Evolutionary conservation across 2,329 filamentous ascomycete genomes (phyloP).

Genomic region (Akanthomyces muscarius): DNA sequence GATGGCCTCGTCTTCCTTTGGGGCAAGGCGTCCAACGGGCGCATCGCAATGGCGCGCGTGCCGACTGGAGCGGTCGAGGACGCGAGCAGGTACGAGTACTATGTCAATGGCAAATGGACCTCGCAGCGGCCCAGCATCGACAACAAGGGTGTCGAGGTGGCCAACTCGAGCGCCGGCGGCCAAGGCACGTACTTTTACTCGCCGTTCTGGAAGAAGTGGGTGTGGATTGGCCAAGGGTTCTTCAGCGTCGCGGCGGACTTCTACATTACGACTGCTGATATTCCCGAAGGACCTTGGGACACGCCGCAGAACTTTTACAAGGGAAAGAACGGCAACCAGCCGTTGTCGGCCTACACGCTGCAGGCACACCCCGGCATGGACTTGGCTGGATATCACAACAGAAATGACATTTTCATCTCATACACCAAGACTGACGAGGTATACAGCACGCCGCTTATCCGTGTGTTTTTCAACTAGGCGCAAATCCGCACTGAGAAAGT

Average conservation of each 20-base stretch:
- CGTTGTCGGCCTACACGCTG: conserved; percentile 15
- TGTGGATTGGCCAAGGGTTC: conserved; percentile 24
- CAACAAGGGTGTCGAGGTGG: conserved; percentile 18
- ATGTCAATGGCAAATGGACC: conserved; percentile 20
- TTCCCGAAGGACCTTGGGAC: conserved; percentile 19
- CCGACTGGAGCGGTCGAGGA: conserved; percentile 20
- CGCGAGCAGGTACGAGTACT: conserved; percentile 23
- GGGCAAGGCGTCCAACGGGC: conserved; percentile 18
- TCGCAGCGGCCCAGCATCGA: conserved; percentile 17
- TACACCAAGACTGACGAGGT: conserved; percentile 16
- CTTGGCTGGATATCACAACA: conserved; percentile 7
- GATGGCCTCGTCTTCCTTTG: conserved; percentile 22
- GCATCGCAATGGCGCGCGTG: conserved; percentile 22
- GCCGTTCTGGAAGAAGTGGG: conserved; percentile 20
- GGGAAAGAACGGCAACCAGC: conserved; percentile 14
- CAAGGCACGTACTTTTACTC: conserved; percentile 25
- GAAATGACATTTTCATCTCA: conserved; percentile 15
- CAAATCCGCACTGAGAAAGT: too few species aligned
- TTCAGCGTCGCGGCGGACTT: conserved; percentile 22
- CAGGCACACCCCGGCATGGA: conserved; percentile 19
- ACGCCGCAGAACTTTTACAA: conserved; percentile 15
- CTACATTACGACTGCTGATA: conserved; percentile 21
- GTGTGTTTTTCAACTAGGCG: conserved; percentile 11
- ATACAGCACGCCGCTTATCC: conserved; percentile 12
- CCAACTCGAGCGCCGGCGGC: conserved; percentile 22